A percentile compares a stretch with the other conserved stretches of the same genome.
Conservation (phyloP, 371 early-diverging fungal genomes). For the Actinomortierella ambigua region DNA sequence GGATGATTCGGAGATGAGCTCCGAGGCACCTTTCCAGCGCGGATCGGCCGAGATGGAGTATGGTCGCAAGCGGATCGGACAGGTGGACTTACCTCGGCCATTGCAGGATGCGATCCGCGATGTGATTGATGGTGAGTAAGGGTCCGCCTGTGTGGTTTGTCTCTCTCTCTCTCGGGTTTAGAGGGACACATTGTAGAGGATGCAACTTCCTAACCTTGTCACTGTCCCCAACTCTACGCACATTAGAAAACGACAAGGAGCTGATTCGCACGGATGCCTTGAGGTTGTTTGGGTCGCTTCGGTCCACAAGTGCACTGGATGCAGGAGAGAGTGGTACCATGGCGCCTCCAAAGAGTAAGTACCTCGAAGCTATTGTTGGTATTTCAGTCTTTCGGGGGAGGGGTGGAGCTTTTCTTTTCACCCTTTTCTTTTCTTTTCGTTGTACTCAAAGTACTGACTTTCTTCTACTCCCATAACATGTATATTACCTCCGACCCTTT, state of each 20-base stretch:
- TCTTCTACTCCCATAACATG: no score
- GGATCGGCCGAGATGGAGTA: constrained; percentile 75
- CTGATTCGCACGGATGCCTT: constrained; percentile 70
- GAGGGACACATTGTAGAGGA: neutral
- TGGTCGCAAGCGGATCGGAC: constrained; percentile 74
- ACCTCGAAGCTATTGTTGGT: no score
- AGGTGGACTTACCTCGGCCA: constrained; percentile 62
- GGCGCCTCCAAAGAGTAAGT: constrained; percentile 16
- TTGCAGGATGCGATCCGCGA: constrained; percentile 56
- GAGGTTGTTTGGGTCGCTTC: constrained; percentile 68
- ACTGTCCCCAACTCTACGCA: neutral
- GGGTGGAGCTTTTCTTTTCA: no score
- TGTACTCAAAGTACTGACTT: no score
- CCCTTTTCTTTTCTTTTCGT: no score
- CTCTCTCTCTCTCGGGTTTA: neutral
- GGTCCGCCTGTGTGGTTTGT: neutral
- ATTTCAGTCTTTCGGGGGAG: no score
- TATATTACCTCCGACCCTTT: no score
- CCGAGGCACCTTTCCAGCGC: constrained; percentile 41
- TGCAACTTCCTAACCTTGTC: neutral
- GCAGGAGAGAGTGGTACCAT: constrained; percentile 36
- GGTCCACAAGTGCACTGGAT: constrained; percentile 59
- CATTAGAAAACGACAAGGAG: constrained; percentile 55
- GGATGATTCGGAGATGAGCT: no score
- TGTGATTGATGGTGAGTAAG: constrained; percentile 47